Evolutionary conservation across 208 protist species (phyloP).

Genomic region (Wallacemonas sp.): DNA sequence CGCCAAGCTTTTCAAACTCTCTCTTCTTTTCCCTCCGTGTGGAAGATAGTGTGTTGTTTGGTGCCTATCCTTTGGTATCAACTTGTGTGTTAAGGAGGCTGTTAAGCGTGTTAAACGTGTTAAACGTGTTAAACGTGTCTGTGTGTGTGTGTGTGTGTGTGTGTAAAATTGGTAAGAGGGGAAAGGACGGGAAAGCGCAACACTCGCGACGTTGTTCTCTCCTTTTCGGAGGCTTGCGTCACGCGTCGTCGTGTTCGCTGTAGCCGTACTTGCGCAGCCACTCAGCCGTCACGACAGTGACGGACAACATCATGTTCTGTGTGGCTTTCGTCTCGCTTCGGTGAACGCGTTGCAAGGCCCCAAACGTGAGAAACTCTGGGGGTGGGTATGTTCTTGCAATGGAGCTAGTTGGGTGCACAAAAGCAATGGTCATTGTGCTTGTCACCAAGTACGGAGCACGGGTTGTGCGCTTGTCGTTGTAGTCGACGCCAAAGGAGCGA

Average conservation of each 20-base stretch:
- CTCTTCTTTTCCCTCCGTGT: too few relatives aligned
- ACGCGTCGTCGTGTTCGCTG: constrained; percentile 23
- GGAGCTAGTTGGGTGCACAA: constrained; percentile 85
- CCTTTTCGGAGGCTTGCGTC: too few relatives aligned
- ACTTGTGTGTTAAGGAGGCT: too few relatives aligned
- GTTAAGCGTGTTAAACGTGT: not conserved
- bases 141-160: not conserved
- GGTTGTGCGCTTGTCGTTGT: constrained; percentile 81
- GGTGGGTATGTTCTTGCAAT: constrained; percentile 80
- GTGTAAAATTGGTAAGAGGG: not conserved
- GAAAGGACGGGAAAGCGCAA: too few relatives aligned
- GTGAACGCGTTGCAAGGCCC: constrained; percentile 66
- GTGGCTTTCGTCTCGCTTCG: constrained; percentile 74
- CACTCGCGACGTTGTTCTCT: not conserved
- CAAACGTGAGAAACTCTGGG: constrained; percentile 89
- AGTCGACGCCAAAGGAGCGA: constrained; percentile 77
- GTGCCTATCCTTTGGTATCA: too few relatives aligned
- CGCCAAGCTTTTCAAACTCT: too few relatives aligned
- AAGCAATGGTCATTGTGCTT: constrained; percentile 64
- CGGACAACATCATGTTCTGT: constrained; percentile 86
- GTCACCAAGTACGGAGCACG: constrained; percentile 81
- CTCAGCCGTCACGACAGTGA: constrained; percentile 86
- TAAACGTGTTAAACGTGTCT: constrained; percentile 1
- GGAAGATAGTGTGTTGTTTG: too few relatives aligned
- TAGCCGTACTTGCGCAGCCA: constrained; percentile 80